Percentiles rank a stretch among this genome's conserved stretches.
These are phyloP conservation scores for Mycogone perniciosa DNA, from an alignment of 2,329 filamentous ascomycete species.

Conservation along the genomic window DNA sequence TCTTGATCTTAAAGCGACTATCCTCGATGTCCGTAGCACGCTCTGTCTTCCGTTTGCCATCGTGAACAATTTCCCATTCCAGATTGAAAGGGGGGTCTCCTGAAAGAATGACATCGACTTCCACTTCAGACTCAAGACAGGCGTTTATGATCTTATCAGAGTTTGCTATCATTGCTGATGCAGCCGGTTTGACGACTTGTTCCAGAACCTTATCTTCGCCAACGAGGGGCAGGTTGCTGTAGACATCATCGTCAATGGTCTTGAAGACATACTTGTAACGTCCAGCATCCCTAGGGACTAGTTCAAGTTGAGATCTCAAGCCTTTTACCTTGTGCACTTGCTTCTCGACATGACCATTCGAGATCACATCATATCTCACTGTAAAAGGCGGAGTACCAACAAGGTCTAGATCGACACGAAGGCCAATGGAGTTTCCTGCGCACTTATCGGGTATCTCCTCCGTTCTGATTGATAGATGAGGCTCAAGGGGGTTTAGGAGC, in stretches of 20 bases:
- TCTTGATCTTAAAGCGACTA: slow-evolving; percentile 64
- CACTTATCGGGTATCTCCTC: slow-evolving; percentile 93
- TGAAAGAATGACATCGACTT: slow-evolving; percentile 65
- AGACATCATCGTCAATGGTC: slow-evolving; percentile 75
- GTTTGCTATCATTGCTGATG: slow-evolving; percentile 65
- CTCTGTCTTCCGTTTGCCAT: slow-evolving; percentile 72
- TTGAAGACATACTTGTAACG: slow-evolving; percentile 82
- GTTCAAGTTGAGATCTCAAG: slow-evolving; percentile 74
- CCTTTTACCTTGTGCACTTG: slow-evolving; percentile 57
- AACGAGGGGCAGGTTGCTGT: slow-evolving; percentile 57
- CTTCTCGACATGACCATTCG: slow-evolving; percentile 50
- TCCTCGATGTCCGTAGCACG: slow-evolving; percentile 57
- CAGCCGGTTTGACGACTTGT: slow-evolving; percentile 89
- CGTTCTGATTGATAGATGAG: slow-evolving; percentile 63
- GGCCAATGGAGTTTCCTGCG: slow-evolving; percentile 84
- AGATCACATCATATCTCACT: slow-evolving; percentile 69
- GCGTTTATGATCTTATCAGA: slow-evolving; percentile 52
- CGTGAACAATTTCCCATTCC: slow-evolving; percentile 89
- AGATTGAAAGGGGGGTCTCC: slow-evolving; percentile 84
- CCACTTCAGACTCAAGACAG: slow-evolving; percentile 77
- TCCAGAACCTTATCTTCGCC: slow-evolving; percentile 61
- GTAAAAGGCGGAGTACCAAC: slow-evolving; percentile 88
- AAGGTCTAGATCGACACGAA: slow-evolving; percentile 82
- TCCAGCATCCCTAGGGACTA: slow-evolving; percentile 75
- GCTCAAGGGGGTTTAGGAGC: slow-evolving; percentile 84